phyloP scores from a whole-genome alignment of 345 rosid genomes.

The Hirschfeldia incana region DNA sequence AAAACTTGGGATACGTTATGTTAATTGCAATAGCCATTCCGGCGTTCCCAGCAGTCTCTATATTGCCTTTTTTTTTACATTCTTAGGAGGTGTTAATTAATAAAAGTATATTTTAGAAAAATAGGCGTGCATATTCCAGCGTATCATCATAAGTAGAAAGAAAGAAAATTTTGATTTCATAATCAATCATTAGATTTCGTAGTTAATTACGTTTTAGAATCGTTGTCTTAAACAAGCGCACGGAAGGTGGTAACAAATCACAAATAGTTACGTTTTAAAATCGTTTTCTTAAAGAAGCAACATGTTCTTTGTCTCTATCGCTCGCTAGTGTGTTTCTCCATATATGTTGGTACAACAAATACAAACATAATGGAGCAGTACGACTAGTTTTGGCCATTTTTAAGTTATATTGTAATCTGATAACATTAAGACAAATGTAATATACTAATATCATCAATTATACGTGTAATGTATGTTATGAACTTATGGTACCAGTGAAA shows the following conservation, averaged over 20 bases:
- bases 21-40: not conserved
- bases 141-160: not conserved
- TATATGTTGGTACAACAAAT: constrained; percentile 30
- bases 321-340: constrained; percentile 4
- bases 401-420: not conserved
- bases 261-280: constrained; percentile 29
- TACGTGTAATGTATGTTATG: constrained; percentile 22
- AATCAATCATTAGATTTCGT: not conserved
- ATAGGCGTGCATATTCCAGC: not conserved
- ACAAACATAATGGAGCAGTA: constrained; percentile 19
- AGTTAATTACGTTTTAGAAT: constrained; percentile 24
- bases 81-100: not conserved
- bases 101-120: not conserved
- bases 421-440: not conserved
- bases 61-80: not conserved
- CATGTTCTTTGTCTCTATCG: constrained; percentile 36
- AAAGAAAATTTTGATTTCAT: not conserved
- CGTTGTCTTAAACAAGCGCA: constrained; percentile 8
- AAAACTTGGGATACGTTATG: not conserved
- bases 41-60: not conserved
- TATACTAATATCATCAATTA: not conserved
- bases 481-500: constrained; percentile 29
- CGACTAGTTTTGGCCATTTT: not conserved
- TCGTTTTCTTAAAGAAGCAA: constrained; percentile 28
- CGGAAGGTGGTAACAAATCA: not conserved